phyloP scores from a whole-genome alignment of 2,329 filamentous ascomycete species.

The Parafenestella ontariensis region DNA sequence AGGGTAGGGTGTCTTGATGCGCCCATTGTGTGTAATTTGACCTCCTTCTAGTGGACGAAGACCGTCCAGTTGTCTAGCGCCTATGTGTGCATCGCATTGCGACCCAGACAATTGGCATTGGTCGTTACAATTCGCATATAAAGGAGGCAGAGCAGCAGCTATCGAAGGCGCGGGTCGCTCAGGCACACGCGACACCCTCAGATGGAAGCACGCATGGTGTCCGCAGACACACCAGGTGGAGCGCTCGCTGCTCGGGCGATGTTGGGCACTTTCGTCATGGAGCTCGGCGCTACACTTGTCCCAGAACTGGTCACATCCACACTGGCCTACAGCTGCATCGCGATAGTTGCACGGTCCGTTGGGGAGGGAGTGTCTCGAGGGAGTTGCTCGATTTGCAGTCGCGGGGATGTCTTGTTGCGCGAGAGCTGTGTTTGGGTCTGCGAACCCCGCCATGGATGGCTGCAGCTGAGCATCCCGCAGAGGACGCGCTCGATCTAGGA shows the following conservation, averaged over 20 bases:
- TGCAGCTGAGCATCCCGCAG: conserved; percentile 42
- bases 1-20: conserved; percentile 12
- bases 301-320: conserved; percentile 64
- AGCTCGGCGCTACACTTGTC: conserved; percentile 43
- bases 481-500: conserved; percentile 36
- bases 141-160: conserved; percentile 8
- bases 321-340: conserved; percentile 55
- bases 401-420: conserved; percentile 25
- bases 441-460: conserved; percentile 47
- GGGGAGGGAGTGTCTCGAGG: conserved; percentile 51
- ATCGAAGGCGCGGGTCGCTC: conserved; percentile 19
- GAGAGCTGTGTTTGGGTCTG: conserved; percentile 30
- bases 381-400: conserved; percentile 17
- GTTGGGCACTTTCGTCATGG: conserved; percentile 36
- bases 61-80: conserved; percentile 6
- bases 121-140: conserved; percentile 20
- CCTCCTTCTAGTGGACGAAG: neutral
- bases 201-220: conserved; percentile 65
- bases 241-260: conserved; percentile 35
- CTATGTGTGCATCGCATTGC: conserved; percentile 22
- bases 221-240: conserved; percentile 61
- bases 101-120: conserved; percentile 17
- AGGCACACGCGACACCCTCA: conserved; percentile 31
- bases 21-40: conserved; percentile 12
- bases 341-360: conserved; percentile 61